These are phyloP conservation scores for Hydrangea macrophylla DNA, from an alignment of 148 eudicot species.

Conservation along the genomic window DNA sequence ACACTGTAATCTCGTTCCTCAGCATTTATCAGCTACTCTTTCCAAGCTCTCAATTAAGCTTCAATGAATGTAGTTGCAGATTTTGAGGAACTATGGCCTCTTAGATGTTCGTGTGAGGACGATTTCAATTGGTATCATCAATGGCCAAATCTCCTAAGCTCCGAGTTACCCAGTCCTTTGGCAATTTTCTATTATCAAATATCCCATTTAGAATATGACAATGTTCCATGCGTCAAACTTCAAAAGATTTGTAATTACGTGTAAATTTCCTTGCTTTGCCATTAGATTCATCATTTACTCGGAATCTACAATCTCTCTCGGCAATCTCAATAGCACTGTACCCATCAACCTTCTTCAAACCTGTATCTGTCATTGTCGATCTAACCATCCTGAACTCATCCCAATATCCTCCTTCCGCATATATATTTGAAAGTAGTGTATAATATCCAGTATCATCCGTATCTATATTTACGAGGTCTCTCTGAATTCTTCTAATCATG, in stretches of 20 bases:
- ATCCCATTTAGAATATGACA: background rate
- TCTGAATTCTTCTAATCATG: conserved; percentile 30
- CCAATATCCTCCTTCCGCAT: conserved; percentile 57
- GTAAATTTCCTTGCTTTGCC: conserved; percentile 10
- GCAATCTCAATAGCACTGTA: conserved; percentile 39
- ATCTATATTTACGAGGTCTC: conserved; percentile 23
- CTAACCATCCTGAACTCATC: conserved; percentile 36
- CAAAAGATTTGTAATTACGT: background rate
- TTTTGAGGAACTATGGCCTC: background rate
- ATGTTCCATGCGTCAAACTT: background rate
- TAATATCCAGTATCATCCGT: conserved; percentile 54
- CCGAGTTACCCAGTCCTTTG: background rate
- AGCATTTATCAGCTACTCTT: background rate
- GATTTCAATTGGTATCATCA: background rate
- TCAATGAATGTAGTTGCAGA: no score
- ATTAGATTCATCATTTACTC: conserved; percentile 14
- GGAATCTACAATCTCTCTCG: conserved; percentile 14
- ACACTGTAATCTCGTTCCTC: background rate
- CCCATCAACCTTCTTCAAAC: conserved; percentile 40
- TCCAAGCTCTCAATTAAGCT: background rate
- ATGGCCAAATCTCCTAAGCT: background rate
- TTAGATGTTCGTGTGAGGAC: no score
- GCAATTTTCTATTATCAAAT: background rate
- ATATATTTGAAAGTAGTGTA: conserved; percentile 48
- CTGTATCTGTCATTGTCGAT: conserved; percentile 32